Evolutionary conservation across 2,329 filamentous ascomycete genomes (phyloP).

Genomic region (Fusarium sp.): DNA sequence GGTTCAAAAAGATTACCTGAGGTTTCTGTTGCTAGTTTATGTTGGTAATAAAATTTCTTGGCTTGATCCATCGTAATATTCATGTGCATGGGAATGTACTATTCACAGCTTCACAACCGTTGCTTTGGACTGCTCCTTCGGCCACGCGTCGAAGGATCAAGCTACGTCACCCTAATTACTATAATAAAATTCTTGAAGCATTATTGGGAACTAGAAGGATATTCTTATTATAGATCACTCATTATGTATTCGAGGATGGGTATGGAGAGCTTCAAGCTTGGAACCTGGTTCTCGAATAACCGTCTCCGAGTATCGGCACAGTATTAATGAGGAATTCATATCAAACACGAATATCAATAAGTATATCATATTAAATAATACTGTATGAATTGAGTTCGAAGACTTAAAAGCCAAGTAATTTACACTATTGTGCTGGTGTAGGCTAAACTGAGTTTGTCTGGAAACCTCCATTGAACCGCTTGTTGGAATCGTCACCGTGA

Average conservation of each 20-base stretch:
- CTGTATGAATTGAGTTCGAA: background rate
- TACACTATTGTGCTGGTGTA: background rate
- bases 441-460: background rate
- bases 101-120: background rate
- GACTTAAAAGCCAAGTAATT: background rate
- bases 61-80: background rate
- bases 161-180: background rate
- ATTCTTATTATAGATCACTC: background rate
- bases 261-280: no score
- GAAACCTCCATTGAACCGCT: background rate
- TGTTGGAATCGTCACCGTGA: conserved; percentile 4
- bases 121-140: no score
- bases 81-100: background rate
- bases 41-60: background rate
- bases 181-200: background rate
- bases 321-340: no score
- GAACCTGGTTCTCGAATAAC: no score
- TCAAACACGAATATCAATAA: no score
- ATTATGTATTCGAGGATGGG: fast-evolving
- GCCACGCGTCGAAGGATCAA: background rate
- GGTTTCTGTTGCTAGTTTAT: background rate
- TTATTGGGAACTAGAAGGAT: background rate
- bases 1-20: no score
- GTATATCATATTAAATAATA: background rate
- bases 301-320: no score